Conservation (phyloP, 805 yeast species). For the Kregervanrija pseudodelftensis region DNA sequence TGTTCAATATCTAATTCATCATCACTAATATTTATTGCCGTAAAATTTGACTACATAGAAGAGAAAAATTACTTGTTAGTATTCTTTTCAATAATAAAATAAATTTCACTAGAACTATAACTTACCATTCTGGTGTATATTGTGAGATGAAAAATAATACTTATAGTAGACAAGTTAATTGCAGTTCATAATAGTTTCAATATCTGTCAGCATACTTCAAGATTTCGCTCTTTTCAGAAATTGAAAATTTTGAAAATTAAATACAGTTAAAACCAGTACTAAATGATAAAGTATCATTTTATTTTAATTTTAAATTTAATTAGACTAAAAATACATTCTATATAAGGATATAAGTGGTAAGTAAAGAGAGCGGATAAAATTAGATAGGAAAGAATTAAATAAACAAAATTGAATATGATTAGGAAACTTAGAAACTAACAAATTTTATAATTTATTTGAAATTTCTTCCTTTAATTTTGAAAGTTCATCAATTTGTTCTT, state of each 20-base stretch:
- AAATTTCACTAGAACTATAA: too few species aligned
- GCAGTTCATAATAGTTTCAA: too few species aligned
- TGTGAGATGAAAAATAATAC: too few species aligned
- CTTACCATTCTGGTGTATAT: too few species aligned
- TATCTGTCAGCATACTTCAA: too few species aligned
- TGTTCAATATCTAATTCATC: conserved; percentile 80
- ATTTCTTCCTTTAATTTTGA: conserved; percentile 24
- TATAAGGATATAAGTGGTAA: not conserved
- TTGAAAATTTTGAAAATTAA: too few species aligned
- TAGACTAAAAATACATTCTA: not conserved
- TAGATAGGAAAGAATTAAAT: too few species aligned
- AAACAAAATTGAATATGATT: not conserved
- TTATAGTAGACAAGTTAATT: too few species aligned
- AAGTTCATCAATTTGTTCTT: conserved; percentile 26
- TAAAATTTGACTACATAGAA: conserved; percentile 49
- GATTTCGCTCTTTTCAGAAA: too few species aligned
- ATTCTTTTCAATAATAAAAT: not conserved
- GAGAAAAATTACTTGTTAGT: not conserved
- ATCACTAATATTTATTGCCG: conserved; percentile 72
- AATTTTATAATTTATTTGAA: conserved; percentile 12
- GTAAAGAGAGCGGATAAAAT: too few species aligned
- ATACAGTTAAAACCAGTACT: too few species aligned
- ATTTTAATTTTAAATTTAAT: not conserved
- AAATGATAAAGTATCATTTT: too few species aligned
- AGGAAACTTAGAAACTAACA: not conserved